Conservation (phyloP, 768 basidiomycete species). For the Astraeus odoratus region DNA sequence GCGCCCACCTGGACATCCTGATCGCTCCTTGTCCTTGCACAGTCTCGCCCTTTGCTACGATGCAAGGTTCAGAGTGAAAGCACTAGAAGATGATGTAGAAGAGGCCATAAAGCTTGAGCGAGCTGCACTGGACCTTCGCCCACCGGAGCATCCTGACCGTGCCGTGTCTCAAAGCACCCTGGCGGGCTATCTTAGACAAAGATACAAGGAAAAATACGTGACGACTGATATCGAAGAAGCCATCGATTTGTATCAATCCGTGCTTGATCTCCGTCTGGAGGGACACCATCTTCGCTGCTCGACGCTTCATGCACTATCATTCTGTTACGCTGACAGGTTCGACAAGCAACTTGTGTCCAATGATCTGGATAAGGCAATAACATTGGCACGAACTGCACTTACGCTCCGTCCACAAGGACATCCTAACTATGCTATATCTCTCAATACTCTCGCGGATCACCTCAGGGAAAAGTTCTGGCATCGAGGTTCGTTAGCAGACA, state of each 20-base stretch:
- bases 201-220: not conserved
- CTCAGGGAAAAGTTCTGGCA: not conserved
- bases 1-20: not conserved
- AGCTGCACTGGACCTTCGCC: not conserved
- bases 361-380: not conserved
- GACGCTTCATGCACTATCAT: not conserved
- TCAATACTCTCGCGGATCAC: not conserved
- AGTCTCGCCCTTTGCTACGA: not conserved
- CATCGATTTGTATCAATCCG: not conserved
- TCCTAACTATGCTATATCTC: not conserved
- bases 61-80: not conserved
- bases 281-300: not conserved
- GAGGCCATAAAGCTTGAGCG: not conserved
- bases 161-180: not conserved
- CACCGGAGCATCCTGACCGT: not conserved
- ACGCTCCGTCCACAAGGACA: not conserved
- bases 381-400: not conserved
- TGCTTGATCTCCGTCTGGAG: not conserved
- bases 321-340: not conserved
- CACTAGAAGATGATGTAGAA: not conserved
- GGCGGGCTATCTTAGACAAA: not conserved
- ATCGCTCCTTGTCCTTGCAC: conserved; percentile 3
- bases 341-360: not conserved
- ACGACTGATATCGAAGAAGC: not conserved
- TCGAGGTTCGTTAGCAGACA: not conserved